Evolutionary conservation across 2,329 filamentous ascomycete species (phyloP).

Genomic region (Arthrobotrys pseudoclavata): DNA sequence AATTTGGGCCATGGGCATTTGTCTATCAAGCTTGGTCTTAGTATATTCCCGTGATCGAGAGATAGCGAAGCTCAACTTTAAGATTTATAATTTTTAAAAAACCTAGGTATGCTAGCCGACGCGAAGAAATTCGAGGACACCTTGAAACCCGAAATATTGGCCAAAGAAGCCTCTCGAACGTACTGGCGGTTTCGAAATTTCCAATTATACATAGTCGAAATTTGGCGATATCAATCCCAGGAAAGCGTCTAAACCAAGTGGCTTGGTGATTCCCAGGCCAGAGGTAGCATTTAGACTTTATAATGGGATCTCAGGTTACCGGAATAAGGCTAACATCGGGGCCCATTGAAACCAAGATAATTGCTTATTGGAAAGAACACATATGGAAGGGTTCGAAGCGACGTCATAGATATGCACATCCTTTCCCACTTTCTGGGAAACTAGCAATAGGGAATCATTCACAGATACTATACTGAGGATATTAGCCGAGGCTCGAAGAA

Average conservation of each 20-base stretch:
- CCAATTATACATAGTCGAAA: slow-evolving; percentile 31
- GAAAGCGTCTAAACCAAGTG: slow-evolving; percentile 17
- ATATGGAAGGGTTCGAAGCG: slow-evolving; percentile 32
- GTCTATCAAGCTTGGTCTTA: slow-evolving; percentile 17
- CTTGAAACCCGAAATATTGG: slow-evolving; percentile 5
- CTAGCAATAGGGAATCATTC: slow-evolving; percentile 17
- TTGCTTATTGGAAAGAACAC: slow-evolving; percentile 50
- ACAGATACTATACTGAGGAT: slow-evolving; percentile 14
- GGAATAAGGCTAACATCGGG: slow-evolving; percentile 18
- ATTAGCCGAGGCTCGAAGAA: slow-evolving; percentile 35
- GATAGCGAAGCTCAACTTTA: slow-evolving; percentile 28
- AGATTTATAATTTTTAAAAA: too few species aligned
- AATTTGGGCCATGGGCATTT: slow-evolving; percentile 9
- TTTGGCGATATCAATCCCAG: slow-evolving; percentile 22
- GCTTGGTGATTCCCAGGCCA: slow-evolving; percentile 19
- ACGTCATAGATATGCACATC: slow-evolving; percentile 50
- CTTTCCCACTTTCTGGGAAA: slow-evolving; percentile 42
- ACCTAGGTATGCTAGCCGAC: slow-evolving; percentile 28
- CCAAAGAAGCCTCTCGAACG: slow-evolving; percentile 21
- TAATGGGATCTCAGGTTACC: slow-evolving; percentile 26
- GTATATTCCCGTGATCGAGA: slow-evolving; percentile 45
- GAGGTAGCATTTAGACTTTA: slow-evolving; percentile 15
- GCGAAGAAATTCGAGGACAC: slow-evolving; percentile 1
- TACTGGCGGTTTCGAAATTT: background rate
- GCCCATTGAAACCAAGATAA: slow-evolving; percentile 12